Conservation (phyloP, 176 grass and related monocot genomes). For the Miscanthus lutarioriparius region DNA sequence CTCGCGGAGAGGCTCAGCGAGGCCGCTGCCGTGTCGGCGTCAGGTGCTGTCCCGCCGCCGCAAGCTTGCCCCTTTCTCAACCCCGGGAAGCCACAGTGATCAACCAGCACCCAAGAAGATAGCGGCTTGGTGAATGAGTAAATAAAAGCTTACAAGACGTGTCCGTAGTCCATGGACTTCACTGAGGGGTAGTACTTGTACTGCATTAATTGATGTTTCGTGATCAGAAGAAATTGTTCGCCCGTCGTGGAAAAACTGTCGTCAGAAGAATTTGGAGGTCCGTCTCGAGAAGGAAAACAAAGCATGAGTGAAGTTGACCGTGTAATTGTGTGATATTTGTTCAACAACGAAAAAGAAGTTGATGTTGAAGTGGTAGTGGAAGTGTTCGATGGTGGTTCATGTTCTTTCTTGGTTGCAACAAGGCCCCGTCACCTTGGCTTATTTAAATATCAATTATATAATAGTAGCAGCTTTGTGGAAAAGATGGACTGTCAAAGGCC, state of each 20-base stretch:
- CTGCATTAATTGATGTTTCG: neutral
- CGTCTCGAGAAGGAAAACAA: neutral
- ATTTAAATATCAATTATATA: neutral
- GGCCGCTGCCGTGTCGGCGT: constrained; percentile 25
- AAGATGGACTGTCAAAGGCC: neutral
- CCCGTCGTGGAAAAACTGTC: neutral
- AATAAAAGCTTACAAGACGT: neutral
- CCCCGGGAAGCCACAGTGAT: constrained; percentile 31
- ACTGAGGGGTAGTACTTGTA: neutral
- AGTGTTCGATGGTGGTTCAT: neutral
- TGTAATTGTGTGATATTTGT: neutral
- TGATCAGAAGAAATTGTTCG: neutral
- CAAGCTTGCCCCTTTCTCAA: constrained; percentile 39
- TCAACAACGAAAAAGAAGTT: too few species aligned
- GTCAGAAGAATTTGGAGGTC: neutral
- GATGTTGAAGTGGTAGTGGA: neutral
- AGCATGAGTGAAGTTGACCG: neutral
- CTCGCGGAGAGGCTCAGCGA: constrained; percentile 33
- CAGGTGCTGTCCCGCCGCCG: constrained; percentile 16
- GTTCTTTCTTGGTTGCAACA: neutral
- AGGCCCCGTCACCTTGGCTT: neutral
- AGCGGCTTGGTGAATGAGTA: neutral
- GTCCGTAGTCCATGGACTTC: neutral
- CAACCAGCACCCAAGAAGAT: neutral
- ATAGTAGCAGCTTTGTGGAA: neutral